Conservation (phyloP, 2,329 filamentous ascomycete genomes). For the Botrytis galanthina region DNA sequence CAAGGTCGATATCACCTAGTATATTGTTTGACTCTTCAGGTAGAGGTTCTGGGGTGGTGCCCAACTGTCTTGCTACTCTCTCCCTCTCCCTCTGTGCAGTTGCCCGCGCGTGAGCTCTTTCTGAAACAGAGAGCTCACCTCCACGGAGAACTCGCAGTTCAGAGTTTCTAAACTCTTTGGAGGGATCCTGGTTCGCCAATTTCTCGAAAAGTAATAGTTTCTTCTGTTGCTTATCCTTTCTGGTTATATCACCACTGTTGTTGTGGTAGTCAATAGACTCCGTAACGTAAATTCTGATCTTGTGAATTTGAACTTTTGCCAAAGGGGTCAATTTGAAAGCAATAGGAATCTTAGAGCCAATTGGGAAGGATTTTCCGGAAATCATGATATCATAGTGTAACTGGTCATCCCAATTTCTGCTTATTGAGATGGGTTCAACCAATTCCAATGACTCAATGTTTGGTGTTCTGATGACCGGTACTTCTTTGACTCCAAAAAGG, state of each 20-base stretch:
- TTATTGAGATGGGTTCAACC: slow-evolving; percentile 73
- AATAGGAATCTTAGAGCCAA: slow-evolving; percentile 69
- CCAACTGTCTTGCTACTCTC: slow-evolving; percentile 53
- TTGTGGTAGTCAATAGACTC: slow-evolving; percentile 73
- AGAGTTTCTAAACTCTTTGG: slow-evolving; percentile 64
- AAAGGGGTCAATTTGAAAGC: slow-evolving; percentile 73
- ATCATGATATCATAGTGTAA: slow-evolving; percentile 76
- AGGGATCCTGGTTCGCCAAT: slow-evolving; percentile 60
- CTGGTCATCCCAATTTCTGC: slow-evolving; percentile 73
- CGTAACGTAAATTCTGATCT: slow-evolving; percentile 71
- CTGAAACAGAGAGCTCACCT: slow-evolving; percentile 60
- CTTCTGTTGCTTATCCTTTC: slow-evolving; percentile 59
- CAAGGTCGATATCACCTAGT: slow-evolving; percentile 57
- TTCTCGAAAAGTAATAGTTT: slow-evolving; percentile 73
- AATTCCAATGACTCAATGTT: slow-evolving; percentile 69
- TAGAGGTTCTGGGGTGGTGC: slow-evolving; percentile 42
- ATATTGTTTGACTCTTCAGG: slow-evolving; percentile 53
- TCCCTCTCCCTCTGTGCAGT: slow-evolving; percentile 41
- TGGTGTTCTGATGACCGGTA: slow-evolving; percentile 66
- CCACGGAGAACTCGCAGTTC: slow-evolving; percentile 64
- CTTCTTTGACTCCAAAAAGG: slow-evolving; percentile 63
- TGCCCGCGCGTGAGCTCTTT: slow-evolving; percentile 32
- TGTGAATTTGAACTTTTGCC: slow-evolving; percentile 71
- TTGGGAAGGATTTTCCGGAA: slow-evolving; percentile 71
- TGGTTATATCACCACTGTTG: slow-evolving; percentile 63